Base-by-base conservation (phyloP, 139 green algal species). In the Picochlorum sp. region DNA sequence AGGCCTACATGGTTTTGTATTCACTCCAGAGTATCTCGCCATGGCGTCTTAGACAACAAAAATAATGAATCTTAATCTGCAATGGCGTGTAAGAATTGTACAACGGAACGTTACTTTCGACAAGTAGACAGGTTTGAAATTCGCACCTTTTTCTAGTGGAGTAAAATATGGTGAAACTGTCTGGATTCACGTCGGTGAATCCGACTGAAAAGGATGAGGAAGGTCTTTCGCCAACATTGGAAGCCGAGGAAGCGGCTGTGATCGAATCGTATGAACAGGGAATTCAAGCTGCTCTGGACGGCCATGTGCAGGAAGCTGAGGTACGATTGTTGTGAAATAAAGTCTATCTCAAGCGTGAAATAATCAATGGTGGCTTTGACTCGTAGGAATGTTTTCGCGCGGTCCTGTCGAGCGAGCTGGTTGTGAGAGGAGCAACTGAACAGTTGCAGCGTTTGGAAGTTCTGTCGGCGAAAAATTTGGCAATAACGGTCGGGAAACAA, bases 1-100 rank as follows among this genome's bases (percentile, higher is more conserved):
- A 95, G 77, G 88, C 84, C 15, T 96, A 96, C 84, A 82, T 96
- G 83, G 74, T 96, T 26, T 96, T 88, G 67, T 96, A 95, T 68
- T 21, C 15, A 37, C 55, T 44, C 3, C n/a, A 66, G 37, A 45
- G 56, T 13, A 30, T 59, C 9, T 59, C 13, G 6, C 21, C 47
- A 20, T 54, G 47, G 47, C 15, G 47, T 54, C n/a, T 54, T 20
- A 7, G 6, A 52, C 16, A 59, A 59, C 18, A 59, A 37, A 18
- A 30, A 59, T 18, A 59, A 21, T 30, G 11, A 15, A 59, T 41
- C 23, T 9, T 28, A 59, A 21, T 59, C 8, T 41, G 10, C 11
- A 7, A 54, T 21, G 47, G n/a, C 11, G 47, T n/a, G 47, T 54
- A 21, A 54, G 18, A 54, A 54, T 18, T 21, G 6, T 54, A 54